A percentile compares a stretch with the other conserved stretches of the same genome.
These are phyloP conservation scores for Talaromyces nanjingensis DNA, from an alignment of 495 filamentous ascomycete species.

Conservation along the genomic window DNA sequence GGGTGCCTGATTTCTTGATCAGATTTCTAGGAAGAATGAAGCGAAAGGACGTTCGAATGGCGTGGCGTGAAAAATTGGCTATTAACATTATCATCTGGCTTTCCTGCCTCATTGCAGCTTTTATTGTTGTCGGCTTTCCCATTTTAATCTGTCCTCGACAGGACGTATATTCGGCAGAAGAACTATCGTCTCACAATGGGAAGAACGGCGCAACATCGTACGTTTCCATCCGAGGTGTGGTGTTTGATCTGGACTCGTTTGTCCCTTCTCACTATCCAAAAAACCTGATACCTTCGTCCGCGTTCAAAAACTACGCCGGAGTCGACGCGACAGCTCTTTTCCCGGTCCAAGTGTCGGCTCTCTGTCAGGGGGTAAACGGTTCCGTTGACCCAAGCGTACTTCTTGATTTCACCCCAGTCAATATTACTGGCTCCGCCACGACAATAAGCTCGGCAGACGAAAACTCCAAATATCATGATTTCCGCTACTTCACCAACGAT, in stretches of 20 bases:
- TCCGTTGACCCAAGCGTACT: conserved; percentile 62
- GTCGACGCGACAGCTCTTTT: conserved; percentile 81
- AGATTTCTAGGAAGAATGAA: conserved; percentile 74
- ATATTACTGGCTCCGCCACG: conserved; percentile 58
- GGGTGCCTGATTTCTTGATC: conserved; percentile 79
- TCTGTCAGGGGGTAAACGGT: conserved; percentile 73
- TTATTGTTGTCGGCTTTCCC: conserved; percentile 87
- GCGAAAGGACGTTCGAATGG: conserved; percentile 85
- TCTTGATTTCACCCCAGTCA: conserved; percentile 73
- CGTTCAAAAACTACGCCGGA: conserved; percentile 74
- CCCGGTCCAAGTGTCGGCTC: conserved; percentile 86
- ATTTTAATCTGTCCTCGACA: conserved; percentile 85
- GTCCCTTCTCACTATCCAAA: conserved; percentile 72
- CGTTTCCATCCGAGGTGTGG: conserved; percentile 77
- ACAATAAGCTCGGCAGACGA: conserved; percentile 59
- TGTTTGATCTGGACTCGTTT: conserved; percentile 76
- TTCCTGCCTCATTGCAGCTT: conserved; percentile 66
- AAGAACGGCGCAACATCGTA: conserved; percentile 58
- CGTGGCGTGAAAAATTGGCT: conserved; percentile 95
- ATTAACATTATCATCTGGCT: conserved; percentile 99
- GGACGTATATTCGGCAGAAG: conserved; percentile 72
- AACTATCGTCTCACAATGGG: conserved; percentile 69
- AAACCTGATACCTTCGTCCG: conserved; percentile 56
- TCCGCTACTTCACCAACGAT: conserved; percentile 76
- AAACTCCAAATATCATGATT: conserved; percentile 85